phyloP scores from a whole-genome alignment of 805 yeast species.

The Candida taoyuanica region DNA sequence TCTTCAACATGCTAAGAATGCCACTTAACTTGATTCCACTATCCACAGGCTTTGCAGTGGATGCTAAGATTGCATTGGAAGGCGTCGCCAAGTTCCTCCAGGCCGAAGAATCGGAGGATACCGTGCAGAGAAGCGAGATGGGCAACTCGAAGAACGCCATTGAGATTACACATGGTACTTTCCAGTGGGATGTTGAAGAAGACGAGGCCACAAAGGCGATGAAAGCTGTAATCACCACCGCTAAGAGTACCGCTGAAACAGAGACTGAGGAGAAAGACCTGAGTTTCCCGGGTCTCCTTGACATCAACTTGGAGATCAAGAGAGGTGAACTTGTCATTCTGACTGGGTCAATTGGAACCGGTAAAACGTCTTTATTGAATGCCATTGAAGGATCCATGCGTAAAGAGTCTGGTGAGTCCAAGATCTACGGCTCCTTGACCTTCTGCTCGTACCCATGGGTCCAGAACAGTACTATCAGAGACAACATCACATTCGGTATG shows the following conservation, averaged over 20 bases:
- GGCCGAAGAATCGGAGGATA: slow-evolving; percentile 36
- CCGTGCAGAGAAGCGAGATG: slow-evolving; percentile 27
- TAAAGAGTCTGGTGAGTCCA: slow-evolving; percentile 45
- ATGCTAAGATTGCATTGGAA: slow-evolving; percentile 52
- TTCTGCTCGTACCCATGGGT: slow-evolving; percentile 76
- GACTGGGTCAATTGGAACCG: slow-evolving; percentile 79
- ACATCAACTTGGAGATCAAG: slow-evolving; percentile 49
- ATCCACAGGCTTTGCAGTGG: slow-evolving; percentile 56
- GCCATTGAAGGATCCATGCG: slow-evolving; percentile 74
- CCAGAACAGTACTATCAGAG: slow-evolving; percentile 72
- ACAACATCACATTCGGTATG: slow-evolving; percentile 67
- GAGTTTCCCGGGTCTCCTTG: slow-evolving; percentile 37
- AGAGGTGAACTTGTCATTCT: slow-evolving; percentile 70
- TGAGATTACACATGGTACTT: slow-evolving; percentile 39
- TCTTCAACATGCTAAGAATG: slow-evolving; percentile 57
- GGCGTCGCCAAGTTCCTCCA: slow-evolving; percentile 45
- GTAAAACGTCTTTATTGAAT: slow-evolving; percentile 67
- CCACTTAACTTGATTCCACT: slow-evolving; percentile 65
- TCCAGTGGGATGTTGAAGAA: slow-evolving; percentile 49
- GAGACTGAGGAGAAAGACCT: slow-evolving; percentile 15
- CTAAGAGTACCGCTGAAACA: slow-evolving; percentile 2
- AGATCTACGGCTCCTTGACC: slow-evolving; percentile 48
- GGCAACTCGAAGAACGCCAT: slow-evolving; percentile 42
- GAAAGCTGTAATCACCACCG: not conserved
- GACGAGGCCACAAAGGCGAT: slow-evolving; percentile 10